phyloP scores from a whole-genome alignment of 139 green algal genomes.

The Chlamydomonas schloesseri region DNA sequence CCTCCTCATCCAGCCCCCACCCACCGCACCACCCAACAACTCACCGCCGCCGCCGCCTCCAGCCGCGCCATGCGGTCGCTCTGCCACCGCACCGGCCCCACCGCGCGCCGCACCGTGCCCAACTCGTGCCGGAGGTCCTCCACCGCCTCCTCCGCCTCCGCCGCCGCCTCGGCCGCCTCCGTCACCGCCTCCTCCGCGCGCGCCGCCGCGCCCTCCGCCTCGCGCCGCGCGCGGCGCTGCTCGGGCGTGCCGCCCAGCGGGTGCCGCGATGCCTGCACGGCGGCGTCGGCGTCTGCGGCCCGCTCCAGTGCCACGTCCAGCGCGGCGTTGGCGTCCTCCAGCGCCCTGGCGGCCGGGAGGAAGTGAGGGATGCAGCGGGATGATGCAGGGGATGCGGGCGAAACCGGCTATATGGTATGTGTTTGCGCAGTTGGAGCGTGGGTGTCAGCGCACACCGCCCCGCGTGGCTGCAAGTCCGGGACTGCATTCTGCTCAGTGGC shows the following conservation, averaged over 20 bases:
- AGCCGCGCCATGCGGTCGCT: slow-evolving; percentile 12
- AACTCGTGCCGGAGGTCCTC: background rate
- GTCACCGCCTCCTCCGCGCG: background rate
- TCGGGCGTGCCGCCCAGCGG: background rate
- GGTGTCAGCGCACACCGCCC: too few species aligned
- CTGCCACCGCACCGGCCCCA: slow-evolving; percentile 24
- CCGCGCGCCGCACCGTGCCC: background rate
- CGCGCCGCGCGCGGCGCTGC: slow-evolving; percentile 1
- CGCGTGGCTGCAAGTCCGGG: too few species aligned
- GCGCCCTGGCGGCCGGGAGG: too few species aligned
- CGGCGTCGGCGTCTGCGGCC: background rate
- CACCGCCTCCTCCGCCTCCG: slow-evolving; percentile 7
- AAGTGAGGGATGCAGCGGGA: too few species aligned
- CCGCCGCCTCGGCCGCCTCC: background rate
- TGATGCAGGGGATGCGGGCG: too few species aligned
- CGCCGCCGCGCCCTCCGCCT: slow-evolving; percentile 15
- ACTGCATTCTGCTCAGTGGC: too few species aligned
- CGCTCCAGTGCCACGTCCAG: background rate
- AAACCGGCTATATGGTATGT: too few species aligned
- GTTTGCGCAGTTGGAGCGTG: too few species aligned
- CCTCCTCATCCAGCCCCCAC: background rate
- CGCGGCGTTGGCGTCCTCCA: background rate
- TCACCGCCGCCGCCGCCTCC: background rate
- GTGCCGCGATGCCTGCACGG: background rate
- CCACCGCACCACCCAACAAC: background rate